A percentile compares a stretch with the other conserved stretches of the same genome.
These are phyloP conservation scores for Nannizzia gypsea DNA, from an alignment of 2,329 filamentous ascomycete species.

Conservation along the genomic window DNA sequence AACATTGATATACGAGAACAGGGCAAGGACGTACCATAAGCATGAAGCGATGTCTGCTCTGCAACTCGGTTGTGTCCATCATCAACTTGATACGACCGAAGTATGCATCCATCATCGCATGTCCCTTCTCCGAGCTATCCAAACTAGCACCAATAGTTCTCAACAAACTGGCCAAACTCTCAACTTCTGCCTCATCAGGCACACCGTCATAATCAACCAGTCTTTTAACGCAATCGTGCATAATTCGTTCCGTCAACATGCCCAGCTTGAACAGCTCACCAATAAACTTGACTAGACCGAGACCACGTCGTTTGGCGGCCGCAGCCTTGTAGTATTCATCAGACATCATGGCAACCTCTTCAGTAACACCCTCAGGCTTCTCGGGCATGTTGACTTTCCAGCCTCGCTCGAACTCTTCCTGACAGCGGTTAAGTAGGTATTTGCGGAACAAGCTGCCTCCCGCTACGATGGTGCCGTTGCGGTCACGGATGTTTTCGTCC, in stretches of 20 bases:
- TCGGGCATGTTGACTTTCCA: conserved; percentile 83
- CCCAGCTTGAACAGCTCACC: conserved; percentile 97
- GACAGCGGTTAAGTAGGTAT: conserved; percentile 94
- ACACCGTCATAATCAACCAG: conserved; percentile 88
- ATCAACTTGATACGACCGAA: conserved; percentile 78
- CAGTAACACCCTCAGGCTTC: conserved; percentile 58
- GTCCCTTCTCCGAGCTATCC: conserved; percentile 70
- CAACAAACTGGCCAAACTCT: conserved; percentile 86
- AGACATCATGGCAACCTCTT: conserved; percentile 72
- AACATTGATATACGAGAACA: not conserved
- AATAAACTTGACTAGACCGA: conserved; percentile 97
- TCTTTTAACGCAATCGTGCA: conserved; percentile 98
- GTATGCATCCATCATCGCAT: conserved; percentile 81
- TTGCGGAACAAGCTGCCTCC: conserved; percentile 95
- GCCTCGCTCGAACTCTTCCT: conserved; percentile 96
- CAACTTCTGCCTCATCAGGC: conserved; percentile 90
- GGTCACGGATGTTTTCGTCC: conserved; percentile 89
- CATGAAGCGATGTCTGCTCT: conserved; percentile 90
- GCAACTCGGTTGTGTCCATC: conserved; percentile 65
- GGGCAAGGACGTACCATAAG: conserved; percentile 48
- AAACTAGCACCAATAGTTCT: conserved; percentile 83
- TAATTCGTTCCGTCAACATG: conserved; percentile 98
- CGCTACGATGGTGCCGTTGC: conserved; percentile 72
- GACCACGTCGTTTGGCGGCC: conserved; percentile 88
- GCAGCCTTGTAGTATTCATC: conserved; percentile 94